Percentiles rank a stretch among this genome's conserved stretches.
Evolutionary conservation across 108 stramenopile species (phyloP).

Genomic region (Pseudonitzschia multistriata): DNA sequence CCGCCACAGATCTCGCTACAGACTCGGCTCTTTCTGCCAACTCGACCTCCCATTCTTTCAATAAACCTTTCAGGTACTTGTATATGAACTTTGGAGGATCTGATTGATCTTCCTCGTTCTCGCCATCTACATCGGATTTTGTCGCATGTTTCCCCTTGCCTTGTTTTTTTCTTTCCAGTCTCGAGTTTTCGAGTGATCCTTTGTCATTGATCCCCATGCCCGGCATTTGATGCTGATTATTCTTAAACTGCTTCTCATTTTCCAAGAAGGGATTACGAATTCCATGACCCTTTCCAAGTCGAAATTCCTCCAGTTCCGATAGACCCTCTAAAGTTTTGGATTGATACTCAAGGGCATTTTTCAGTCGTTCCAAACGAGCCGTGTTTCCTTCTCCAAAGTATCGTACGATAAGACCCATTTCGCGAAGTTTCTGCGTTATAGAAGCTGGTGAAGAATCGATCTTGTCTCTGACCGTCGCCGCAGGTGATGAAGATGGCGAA

Average conservation of each 20-base stretch:
- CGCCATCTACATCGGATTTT: not conserved
- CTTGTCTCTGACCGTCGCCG: slow-evolving; percentile 2
- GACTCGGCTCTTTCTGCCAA: slow-evolving; percentile 65
- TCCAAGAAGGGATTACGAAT: slow-evolving; percentile 82
- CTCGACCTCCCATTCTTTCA: slow-evolving; percentile 89
- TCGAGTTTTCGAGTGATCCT: not conserved
- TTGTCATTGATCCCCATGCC: not conserved
- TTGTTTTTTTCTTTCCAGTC: not conserved
- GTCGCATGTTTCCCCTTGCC: not conserved
- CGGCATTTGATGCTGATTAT: slow-evolving; percentile 3
- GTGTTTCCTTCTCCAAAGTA: slow-evolving; percentile 66
- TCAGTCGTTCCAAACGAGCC: slow-evolving; percentile 49
- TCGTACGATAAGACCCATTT: slow-evolving; percentile 65
- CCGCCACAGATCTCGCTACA: slow-evolving; percentile 57
- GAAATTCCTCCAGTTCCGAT: slow-evolving; percentile 73
- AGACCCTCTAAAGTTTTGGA: slow-evolving; percentile 42
- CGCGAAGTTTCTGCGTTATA: slow-evolving; percentile 48
- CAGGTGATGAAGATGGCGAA: slow-evolving; percentile 7
- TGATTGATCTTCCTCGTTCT: slow-evolving; percentile 24
- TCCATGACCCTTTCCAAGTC: slow-evolving; percentile 66
- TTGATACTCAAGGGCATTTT: slow-evolving; percentile 50
- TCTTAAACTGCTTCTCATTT: slow-evolving; percentile 14
- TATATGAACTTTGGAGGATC: slow-evolving; percentile 71
- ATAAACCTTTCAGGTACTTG: slow-evolving; percentile 78
- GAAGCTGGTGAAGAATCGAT: slow-evolving; percentile 17